Evolutionary conservation across 2,329 filamentous ascomycete genomes (phyloP), one percentile per base, ranked within the genome.

Genomic region (Fusarium bactridioides): DNA sequence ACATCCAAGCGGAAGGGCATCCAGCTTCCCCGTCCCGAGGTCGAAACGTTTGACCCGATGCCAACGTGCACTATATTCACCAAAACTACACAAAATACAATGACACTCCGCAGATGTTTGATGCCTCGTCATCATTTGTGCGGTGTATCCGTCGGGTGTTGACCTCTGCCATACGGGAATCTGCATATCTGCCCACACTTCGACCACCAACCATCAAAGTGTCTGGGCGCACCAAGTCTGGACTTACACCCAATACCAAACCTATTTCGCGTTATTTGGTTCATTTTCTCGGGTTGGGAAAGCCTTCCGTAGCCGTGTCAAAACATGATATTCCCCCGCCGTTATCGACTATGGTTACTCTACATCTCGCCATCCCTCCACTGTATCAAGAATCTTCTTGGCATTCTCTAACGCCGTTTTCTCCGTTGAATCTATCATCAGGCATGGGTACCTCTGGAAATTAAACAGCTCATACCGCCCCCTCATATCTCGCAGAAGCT

Each of bases 21-120:
- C 48, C 12, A 37, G 13, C 50, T 5, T 38, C 18, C 31, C 23
- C 7, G 5, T n/a, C 23, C 33, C 31, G 33, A 16, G 7, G 12
- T 7, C 18, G 18, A 38, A 53, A 38, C 31, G 23, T 21, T 5
- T 21, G 15, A 37, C 18, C 33, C 31, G 18, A 37, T 27, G 4
- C 18, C 19, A 16, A 9, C n/a, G 4, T 9, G 7, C 18, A 35
- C 10, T 9, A 10, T 25, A 11, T 25, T 11, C 5, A 16, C 18
- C 8, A 53, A 25, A 11, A 5, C 8, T 21, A 21, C 5, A 12
- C 7, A 21, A 2, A 21, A 16, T 25, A 21, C 18, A 19, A 7
- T n/a, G 5, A 5, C 4, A 16, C 3, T 7, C 1, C 13, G 10
- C 5, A 12, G 2, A 16, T 38, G 7, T 38, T 53, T 27, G 7